Evolutionary conservation across 371 early-diverging fungal genomes (phyloP), one percentile per base, ranked within the genome.

Genomic region (Rhizomucor pusillus): DNA sequence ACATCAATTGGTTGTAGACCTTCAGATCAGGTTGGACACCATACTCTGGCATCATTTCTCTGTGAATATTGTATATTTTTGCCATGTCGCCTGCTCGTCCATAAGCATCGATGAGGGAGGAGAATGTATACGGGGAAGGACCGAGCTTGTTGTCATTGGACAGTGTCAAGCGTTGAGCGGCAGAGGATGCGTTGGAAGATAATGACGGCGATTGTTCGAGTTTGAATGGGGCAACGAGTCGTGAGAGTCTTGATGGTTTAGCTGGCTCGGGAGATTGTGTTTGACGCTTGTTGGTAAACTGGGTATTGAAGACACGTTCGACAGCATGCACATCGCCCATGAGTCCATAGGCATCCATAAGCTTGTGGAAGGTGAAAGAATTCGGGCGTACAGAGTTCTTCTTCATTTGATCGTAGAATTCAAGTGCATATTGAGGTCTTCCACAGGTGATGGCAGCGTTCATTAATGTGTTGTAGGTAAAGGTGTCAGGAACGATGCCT

Each of bases 381-480:
- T 69, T 71, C 1, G 75, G 73, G 12, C 52, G 47, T 11, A 73
- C 33, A 1, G 53, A 49, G 16, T 33, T 18, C 0, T 48, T 20
- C 9, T 47, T 40, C 65, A 79, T 65, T n/a, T 35, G 16, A 13
- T 57, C 45, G 16, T 63, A 53, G n/a, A 71, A 60, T 5, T 53
- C 53, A 16, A 71, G 65, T 3, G 61, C 70, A 43, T 64, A 43
- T 5, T 62, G 57, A 5, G 69, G 57, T 25, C 62, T 44, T 20
- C 61, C 54, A 14, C 56, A 50, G 22, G 54, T 46, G 16, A 75
- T 50, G n/a, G 75, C 73, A 9, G 75, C 71, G 18, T 52, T 57
- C 63, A 79, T 64, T 49, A 67, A 75, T 1, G 63, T 34, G 50
- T 75, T 79, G 50, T 69, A 79, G 14, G 63, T 71, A 48, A 69